phyloP scores from a whole-genome alignment of 2,329 filamentous ascomycete genomes.

The Ophiostoma tasmaniense region DNA sequence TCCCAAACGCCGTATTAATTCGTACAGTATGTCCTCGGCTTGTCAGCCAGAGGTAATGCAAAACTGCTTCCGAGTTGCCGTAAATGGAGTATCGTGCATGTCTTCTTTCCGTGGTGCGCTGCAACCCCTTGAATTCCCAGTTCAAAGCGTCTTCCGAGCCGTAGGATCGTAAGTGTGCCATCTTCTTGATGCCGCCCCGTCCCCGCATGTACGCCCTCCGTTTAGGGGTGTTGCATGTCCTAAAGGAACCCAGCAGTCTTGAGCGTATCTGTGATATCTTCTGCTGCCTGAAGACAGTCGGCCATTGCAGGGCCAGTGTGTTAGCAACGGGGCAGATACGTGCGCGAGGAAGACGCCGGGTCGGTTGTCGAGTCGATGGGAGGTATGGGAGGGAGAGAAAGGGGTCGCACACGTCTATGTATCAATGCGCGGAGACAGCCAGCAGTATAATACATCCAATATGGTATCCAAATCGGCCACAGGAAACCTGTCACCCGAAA shows the following conservation, averaged over 20 bases:
- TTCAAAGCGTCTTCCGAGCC: background rate
- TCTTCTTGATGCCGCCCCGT: background rate
- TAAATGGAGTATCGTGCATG: background rate
- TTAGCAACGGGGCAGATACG: conserved; percentile 15
- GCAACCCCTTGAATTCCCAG: background rate
- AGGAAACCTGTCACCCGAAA: background rate
- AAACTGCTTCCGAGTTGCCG: background rate
- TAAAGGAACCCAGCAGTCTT: conserved; percentile 35
- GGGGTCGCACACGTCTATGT: background rate
- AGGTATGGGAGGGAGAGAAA: background rate
- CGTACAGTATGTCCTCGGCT: background rate
- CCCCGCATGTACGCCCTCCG: background rate
- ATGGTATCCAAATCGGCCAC: background rate
- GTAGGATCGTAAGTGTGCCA: background rate
- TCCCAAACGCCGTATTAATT: conserved; percentile 10
- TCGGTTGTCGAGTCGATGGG: background rate
- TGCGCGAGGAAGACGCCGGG: background rate
- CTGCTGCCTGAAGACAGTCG: conserved; percentile 25
- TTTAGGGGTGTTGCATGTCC: background rate
- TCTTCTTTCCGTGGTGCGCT: background rate
- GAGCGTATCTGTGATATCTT: conserved; percentile 32
- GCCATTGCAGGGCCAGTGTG: background rate
- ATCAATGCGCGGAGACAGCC: background rate
- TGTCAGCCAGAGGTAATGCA: conserved; percentile 4
- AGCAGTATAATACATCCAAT: background rate